These are phyloP conservation scores for Phaeotremella fagi DNA, from an alignment of 768 basidiomycete species.

Conservation along the genomic window DNA sequence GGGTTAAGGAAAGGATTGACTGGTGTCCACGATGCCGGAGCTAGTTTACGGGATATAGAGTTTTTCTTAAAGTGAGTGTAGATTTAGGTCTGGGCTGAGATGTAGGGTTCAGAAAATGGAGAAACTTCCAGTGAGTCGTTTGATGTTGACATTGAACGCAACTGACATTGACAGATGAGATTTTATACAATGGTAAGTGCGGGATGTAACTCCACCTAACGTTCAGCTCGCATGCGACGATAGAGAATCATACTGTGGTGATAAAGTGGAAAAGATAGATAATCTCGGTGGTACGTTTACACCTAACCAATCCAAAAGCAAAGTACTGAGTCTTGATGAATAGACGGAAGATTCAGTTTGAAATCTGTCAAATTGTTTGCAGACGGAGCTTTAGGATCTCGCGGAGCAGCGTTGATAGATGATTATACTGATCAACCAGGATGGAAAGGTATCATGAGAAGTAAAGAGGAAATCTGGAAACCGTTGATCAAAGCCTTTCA, in stretches of 20 bases:
- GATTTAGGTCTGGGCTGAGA: no score
- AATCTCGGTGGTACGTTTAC: conserved; percentile 27
- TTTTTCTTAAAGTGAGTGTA: conserved; percentile 61
- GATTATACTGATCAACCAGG: conserved; percentile 75
- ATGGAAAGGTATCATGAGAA: conserved; percentile 65
- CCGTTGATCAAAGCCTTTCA: conserved; percentile 61
- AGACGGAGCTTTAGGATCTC: conserved; percentile 87
- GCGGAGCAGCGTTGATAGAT: conserved; percentile 80
- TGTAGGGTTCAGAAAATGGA: conserved; percentile 64
- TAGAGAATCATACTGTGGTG: conserved; percentile 62
- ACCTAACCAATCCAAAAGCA: no score
- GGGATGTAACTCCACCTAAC: not conserved
- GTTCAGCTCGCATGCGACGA: conserved; percentile 45
- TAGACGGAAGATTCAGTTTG: conserved; percentile 61
- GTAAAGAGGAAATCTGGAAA: conserved; percentile 56
- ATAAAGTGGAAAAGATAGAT: conserved; percentile 57
- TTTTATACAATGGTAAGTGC: conserved; percentile 43
- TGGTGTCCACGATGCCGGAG: conserved; percentile 76
- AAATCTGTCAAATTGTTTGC: conserved; percentile 44
- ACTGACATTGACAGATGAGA: no score
- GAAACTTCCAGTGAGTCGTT: conserved; percentile 60
- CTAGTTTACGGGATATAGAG: conserved; percentile 53
- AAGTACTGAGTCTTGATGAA: no score
- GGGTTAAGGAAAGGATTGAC: conserved; percentile 77
- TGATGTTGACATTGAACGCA: no score